A percentile compares a stretch with the other conserved stretches of the same genome.
These are phyloP conservation scores for Escallonia herrerae DNA, from an alignment of 129 eudicot genomes.

Conservation along the genomic window DNA sequence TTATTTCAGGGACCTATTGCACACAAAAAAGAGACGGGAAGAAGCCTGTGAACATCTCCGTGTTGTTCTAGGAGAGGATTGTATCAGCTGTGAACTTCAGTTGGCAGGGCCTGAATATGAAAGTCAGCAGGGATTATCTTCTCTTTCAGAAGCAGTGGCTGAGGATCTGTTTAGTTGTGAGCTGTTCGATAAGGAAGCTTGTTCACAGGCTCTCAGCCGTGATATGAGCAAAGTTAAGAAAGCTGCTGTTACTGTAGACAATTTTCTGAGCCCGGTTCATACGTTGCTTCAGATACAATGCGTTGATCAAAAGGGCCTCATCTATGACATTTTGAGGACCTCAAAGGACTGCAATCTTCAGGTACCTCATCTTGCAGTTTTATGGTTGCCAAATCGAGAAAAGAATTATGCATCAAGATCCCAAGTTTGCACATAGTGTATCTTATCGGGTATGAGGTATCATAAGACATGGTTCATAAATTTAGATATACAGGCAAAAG, in stretches of 20 bases:
- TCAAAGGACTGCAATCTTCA: conserved; percentile 63
- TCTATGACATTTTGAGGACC: conserved; percentile 70
- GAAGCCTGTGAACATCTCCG: conserved; percentile 54
- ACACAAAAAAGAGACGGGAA: conserved; percentile 51
- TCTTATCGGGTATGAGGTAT: too few species aligned
- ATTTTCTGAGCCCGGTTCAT: conserved; percentile 62
- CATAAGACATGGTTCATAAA: too few species aligned
- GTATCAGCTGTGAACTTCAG: conserved; percentile 81
- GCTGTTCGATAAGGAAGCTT: conserved; percentile 25
- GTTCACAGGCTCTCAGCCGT: conserved; percentile 27
- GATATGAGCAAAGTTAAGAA: conserved; percentile 37
- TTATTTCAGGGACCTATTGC: conserved; percentile 60
- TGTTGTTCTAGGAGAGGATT: conserved; percentile 54
- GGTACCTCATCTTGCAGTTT: conserved; percentile 27
- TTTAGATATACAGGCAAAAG: too few species aligned
- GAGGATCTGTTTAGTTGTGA: conserved; percentile 55
- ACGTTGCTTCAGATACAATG: conserved; percentile 77
- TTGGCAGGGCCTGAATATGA: conserved; percentile 70
- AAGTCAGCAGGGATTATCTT: conserved; percentile 41
- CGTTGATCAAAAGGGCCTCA: conserved; percentile 75
- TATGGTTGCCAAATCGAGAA: too few species aligned
- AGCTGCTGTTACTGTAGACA: conserved; percentile 58
- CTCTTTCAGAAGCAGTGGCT: conserved; percentile 45
- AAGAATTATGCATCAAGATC: too few species aligned
- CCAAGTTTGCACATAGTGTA: too few species aligned